Evolutionary conservation across 2,329 filamentous ascomycete species (phyloP).

Genomic region (Beauveria varroae): DNA sequence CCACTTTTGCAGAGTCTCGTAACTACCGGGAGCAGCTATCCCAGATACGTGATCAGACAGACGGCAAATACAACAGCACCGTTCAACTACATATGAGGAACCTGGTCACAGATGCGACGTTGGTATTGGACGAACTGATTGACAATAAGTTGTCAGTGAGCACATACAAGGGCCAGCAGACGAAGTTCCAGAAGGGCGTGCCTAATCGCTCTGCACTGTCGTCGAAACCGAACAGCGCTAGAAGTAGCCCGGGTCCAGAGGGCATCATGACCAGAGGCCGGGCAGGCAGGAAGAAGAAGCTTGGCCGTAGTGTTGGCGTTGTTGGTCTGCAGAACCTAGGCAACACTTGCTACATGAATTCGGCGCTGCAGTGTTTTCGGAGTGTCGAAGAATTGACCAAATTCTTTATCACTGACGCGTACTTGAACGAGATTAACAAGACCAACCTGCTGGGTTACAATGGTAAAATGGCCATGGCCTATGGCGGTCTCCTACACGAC

Average conservation of each 20-base stretch:
- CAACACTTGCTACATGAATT: constrained; percentile 99
- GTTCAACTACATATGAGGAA: constrained; percentile 58
- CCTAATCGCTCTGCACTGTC: constrained; percentile 20
- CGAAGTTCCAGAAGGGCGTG: constrained; percentile 29
- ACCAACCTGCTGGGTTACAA: constrained; percentile 79
- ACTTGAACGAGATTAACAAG: constrained; percentile 74
- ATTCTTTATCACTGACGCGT: constrained; percentile 74
- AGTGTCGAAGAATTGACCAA: constrained; percentile 89
- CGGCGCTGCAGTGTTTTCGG: constrained; percentile 86
- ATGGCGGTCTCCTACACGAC: constrained; percentile 65
- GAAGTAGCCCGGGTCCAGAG: constrained; percentile 58
- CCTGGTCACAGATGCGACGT: constrained; percentile 62
- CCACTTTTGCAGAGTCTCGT: constrained; percentile 42
- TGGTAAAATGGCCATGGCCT: constrained; percentile 79
- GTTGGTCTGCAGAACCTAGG: constrained; percentile 85
- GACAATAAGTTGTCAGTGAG: constrained; percentile 52
- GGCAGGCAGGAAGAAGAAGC: constrained; percentile 58
- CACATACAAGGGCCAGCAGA: constrained; percentile 31
- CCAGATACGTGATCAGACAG: constrained; percentile 55
- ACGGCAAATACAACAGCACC: constrained; percentile 71
- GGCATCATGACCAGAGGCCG: constrained; percentile 64
- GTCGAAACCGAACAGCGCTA: constrained; percentile 43
- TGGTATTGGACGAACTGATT: constrained; percentile 78
- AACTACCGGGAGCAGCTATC: constrained; percentile 18
- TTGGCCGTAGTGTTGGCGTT: constrained; percentile 64